phyloP scores from a whole-genome alignment of 352 stramenopile genomes.

The Phytopythium mirpurense region DNA sequence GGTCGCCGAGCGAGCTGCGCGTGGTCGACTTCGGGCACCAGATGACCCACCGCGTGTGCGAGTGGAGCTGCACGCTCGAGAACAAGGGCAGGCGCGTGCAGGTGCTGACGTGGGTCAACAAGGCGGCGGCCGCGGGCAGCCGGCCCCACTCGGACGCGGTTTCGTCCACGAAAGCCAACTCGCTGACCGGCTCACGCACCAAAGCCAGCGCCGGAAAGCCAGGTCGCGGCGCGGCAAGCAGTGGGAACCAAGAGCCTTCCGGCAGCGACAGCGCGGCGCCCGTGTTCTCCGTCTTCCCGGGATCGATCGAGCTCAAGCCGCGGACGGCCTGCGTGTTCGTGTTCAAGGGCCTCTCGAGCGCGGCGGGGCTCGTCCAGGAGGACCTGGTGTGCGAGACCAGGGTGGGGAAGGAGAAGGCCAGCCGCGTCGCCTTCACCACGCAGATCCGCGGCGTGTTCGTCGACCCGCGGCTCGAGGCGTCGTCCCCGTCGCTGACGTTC shows the following conservation, averaged over 20 bases:
- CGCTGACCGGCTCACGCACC: not conserved
- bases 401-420: conserved; percentile 91
- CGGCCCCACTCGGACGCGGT: conserved; percentile 3
- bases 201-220: not conserved
- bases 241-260: not conserved
- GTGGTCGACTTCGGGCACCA: conserved; percentile 90
- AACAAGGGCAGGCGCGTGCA: conserved; percentile 94
- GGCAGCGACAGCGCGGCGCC: conserved; percentile 30
- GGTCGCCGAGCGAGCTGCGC: conserved; percentile 82
- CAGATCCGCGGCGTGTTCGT: conserved; percentile 89
- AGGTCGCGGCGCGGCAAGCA: not conserved
- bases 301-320: conserved; percentile 91
- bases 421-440: conserved; percentile 84
- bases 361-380: conserved; percentile 65
- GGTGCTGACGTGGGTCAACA: conserved; percentile 91
- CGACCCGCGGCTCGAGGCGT: conserved; percentile 82
- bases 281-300: conserved; percentile 88
- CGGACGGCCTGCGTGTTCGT: conserved; percentile 92
- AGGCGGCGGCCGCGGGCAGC: conserved; percentile 14
- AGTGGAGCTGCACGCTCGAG: conserved; percentile 92
- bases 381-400: conserved; percentile 89
- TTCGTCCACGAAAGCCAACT: conserved; percentile 15
- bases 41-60: conserved; percentile 87
- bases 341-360: conserved; percentile 82
- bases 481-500: conserved; percentile 68